Base-by-base conservation (phyloP, 2,329 filamentous ascomycete species). In the Aspergillus persii region DNA sequence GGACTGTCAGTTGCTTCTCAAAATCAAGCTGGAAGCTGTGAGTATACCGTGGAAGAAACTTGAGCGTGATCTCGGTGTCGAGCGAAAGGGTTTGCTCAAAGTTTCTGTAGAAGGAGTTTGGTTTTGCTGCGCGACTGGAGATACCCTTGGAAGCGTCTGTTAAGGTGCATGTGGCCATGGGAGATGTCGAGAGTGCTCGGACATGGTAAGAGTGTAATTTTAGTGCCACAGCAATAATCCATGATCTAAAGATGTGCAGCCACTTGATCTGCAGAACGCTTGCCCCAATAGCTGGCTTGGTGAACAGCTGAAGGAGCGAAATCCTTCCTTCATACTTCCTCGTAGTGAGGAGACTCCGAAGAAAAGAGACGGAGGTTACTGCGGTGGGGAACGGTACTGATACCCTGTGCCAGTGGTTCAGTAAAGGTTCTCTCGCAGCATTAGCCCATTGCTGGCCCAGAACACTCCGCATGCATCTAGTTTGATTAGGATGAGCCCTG, bases 371-470 rank as follows among this genome's bases (percentile, higher is more conserved):
- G 39, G 29, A 33, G 29, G 29, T 31, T 53, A 36, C 51, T 53
- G 36, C 51, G 18, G 51, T 53, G 18, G 36, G 33, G 26, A 53
- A 53, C 18, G 18, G 18, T 46, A 27, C 12, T 41, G 44, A 53
- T 53, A 53, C 33, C 8, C 51, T 53, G 23, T 18, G 48, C 39
- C 29, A 54, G 52, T 18, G 39, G 52, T 54, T n/a, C 29, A 54
- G 39, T 54, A 54, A 54, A 41, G 7, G 30, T 46, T 46, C 18
- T 3, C 52, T 48, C 29, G 23, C 11, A 54, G 39, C n/a, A 47
- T 31, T 41, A 54, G 52, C 11, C 6, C n/a, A 18, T 41, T n/a
- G 15, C 36, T 41, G 12, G 12, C 4, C 12, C n/a, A 41, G 36
- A 41, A 41, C 15, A 15, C 36, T n/a, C 12, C 4, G 3, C 4